These are phyloP conservation scores for Candida xiaguanensis DNA, from an alignment of 805 yeast genomes.

Conservation along the genomic window DNA sequence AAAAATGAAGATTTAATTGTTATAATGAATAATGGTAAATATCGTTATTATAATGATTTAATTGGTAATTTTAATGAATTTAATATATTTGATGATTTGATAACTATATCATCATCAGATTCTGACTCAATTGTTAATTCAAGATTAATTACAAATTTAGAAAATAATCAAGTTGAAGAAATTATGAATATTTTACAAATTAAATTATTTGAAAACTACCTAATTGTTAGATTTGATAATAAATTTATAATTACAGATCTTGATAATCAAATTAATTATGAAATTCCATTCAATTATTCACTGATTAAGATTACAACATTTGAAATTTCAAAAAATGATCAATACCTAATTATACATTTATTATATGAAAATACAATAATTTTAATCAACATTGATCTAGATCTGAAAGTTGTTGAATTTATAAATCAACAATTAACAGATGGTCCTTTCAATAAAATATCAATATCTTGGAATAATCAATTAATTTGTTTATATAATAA, in stretches of 20 bases:
- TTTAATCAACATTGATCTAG: slow-evolving; percentile 22
- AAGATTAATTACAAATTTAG: slow-evolving; percentile 27
- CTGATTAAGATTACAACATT: slow-evolving; percentile 21
- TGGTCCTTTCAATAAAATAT: slow-evolving; percentile 44
- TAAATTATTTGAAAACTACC: slow-evolving; percentile 38
- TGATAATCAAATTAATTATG: slow-evolving; percentile 34
- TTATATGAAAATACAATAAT: slow-evolving; percentile 26
- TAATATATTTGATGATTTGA: slow-evolving; percentile 18
- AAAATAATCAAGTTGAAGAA: slow-evolving; percentile 27
- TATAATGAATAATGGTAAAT: slow-evolving; percentile 48
- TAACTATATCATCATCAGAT: slow-evolving; percentile 12
- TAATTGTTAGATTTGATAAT: slow-evolving; percentile 41
- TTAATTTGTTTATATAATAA: slow-evolving; percentile 47
- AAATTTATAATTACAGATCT: slow-evolving; percentile 36
- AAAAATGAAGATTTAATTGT: slow-evolving; percentile 52
- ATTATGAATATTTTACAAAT: slow-evolving; percentile 21
- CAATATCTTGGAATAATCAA: slow-evolving; percentile 53
- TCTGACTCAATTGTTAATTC: slow-evolving; percentile 18
- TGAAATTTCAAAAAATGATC: slow-evolving; percentile 9
- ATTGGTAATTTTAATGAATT: slow-evolving; percentile 64
- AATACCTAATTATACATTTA: slow-evolving; percentile 18
- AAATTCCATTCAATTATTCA: slow-evolving; percentile 27
- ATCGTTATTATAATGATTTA: slow-evolving; percentile 60
- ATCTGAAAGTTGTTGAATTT: slow-evolving; percentile 20
- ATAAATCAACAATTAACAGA: slow-evolving; percentile 40